Base-by-base conservation (phyloP, 345 rosid species). In the Acer yangbiense region DNA sequence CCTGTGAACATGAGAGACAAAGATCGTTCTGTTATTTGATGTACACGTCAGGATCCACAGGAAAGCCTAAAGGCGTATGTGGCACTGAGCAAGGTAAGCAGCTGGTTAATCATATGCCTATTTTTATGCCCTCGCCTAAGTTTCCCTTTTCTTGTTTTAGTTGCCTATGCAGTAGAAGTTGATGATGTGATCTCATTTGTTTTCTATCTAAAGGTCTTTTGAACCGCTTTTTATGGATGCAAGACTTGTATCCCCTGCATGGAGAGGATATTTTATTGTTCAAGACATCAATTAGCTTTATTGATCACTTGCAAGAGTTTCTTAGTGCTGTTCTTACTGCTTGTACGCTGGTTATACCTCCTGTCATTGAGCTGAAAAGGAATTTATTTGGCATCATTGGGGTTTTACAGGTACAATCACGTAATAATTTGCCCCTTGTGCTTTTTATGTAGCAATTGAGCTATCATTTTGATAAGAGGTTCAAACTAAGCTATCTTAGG, bases 31-130 rank as follows among this genome's bases (percentile, higher is more conserved):
- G 97, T 81, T 96, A 91, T 87, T 70, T 96, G 48, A 87, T 96
- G 90, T 94, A 90, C 83, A 96, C 99, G 10, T 96, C 98, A 4
- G 99, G 99, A 71, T 96, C 99, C 14, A 90, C 93, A 39, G 99
- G 98, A 73, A 85, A 75, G 71, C 98, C 99, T 21, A 96, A 94
- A 89, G 98, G 97, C 32, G 92, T 96, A 52, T 91, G 93, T 75
- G 99, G 98, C 72, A 91, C 98, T 43, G 97, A 96, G 77, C 80
- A 87, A 89, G 99, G 99, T 92, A 74, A 68, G 78, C 52, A 20
- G 43, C 76, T 82, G 16, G 39, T 23, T 61, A 14, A 41, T 43
- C 2, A 16, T 9, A 17, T 35, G 62, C 69, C 58, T 3, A 20
- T 46, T 63, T n/a, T 17, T 8, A 16, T 5, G 9, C 18, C 69